phyloP scores from a whole-genome alignment of 495 filamentous ascomycete species.

The Penicillium taxi region DNA sequence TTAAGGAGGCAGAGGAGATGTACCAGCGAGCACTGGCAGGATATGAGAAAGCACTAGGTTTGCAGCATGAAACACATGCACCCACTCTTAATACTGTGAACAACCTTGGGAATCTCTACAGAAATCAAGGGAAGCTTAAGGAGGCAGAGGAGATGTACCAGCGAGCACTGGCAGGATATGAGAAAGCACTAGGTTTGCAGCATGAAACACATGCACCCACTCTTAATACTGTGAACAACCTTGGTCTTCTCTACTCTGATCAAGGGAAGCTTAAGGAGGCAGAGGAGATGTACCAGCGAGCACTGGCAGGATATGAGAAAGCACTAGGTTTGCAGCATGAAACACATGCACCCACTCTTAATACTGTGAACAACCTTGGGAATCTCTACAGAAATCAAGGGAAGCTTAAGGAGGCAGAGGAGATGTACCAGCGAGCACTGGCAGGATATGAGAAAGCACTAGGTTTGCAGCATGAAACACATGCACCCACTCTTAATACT shows the following conservation, averaged over 20 bases:
- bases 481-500: conserved; percentile 22
- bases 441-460: conserved; percentile 23
- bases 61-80: no score
- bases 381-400: conserved; percentile 12
- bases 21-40: background rate
- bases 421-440: conserved; percentile 20
- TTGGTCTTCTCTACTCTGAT: background rate
- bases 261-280: background rate
- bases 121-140: background rate
- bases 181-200: background rate
- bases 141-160: background rate
- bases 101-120: no score
- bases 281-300: background rate
- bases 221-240: background rate
- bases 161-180: background rate
- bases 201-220: background rate
- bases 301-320: background rate
- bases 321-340: background rate
- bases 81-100: no score
- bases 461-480: conserved; percentile 18
- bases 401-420: conserved; percentile 14
- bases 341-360: no score
- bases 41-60: background rate
- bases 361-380: background rate
- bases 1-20: conserved; percentile 1